Conservation (phyloP, 805 yeast species). For the Candida corydali region DNA sequence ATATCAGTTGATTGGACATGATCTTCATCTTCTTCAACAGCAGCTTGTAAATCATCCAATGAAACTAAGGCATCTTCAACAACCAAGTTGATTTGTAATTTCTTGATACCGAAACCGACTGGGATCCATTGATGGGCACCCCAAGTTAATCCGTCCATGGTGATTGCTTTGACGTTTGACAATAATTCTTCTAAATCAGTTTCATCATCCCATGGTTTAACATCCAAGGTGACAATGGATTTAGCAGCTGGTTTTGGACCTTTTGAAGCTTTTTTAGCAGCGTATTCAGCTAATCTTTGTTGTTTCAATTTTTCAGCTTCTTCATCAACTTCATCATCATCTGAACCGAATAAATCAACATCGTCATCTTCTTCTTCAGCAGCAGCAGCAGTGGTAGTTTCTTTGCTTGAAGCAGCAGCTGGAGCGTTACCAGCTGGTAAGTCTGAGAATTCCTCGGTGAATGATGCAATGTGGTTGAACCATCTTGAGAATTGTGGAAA, state of each 20-base stretch:
- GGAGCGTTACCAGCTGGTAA: slow-evolving; percentile 77
- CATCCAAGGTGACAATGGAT: slow-evolving; percentile 93
- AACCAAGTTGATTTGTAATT: slow-evolving; percentile 97
- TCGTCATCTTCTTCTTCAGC: slow-evolving; percentile 86
- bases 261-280: slow-evolving; percentile 94
- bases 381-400: slow-evolving; percentile 56
- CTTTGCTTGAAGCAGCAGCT: slow-evolving; percentile 48
- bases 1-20: slow-evolving; percentile 98
- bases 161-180: slow-evolving; percentile 80
- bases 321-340: slow-evolving; percentile 91
- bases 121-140: slow-evolving; percentile 97
- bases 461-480: slow-evolving; percentile 97
- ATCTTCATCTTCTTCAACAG: slow-evolving; percentile 90
- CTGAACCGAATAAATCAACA: slow-evolving; percentile 91
- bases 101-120: slow-evolving; percentile 99
- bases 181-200: slow-evolving; percentile 88
- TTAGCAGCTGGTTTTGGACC: slow-evolving; percentile 99
- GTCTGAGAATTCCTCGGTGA: slow-evolving; percentile 75
- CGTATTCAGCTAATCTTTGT: slow-evolving; percentile 96
- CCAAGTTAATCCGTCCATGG: slow-evolving; percentile 93
- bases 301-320: slow-evolving; percentile 97
- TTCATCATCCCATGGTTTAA: slow-evolving; percentile 99
- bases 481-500: slow-evolving; percentile 97
- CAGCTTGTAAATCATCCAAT: slow-evolving; percentile 77
- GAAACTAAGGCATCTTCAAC: slow-evolving; percentile 97